These are phyloP conservation scores for Mycogone perniciosa DNA, from an alignment of 2,329 filamentous ascomycete genomes.

Conservation along the genomic window DNA sequence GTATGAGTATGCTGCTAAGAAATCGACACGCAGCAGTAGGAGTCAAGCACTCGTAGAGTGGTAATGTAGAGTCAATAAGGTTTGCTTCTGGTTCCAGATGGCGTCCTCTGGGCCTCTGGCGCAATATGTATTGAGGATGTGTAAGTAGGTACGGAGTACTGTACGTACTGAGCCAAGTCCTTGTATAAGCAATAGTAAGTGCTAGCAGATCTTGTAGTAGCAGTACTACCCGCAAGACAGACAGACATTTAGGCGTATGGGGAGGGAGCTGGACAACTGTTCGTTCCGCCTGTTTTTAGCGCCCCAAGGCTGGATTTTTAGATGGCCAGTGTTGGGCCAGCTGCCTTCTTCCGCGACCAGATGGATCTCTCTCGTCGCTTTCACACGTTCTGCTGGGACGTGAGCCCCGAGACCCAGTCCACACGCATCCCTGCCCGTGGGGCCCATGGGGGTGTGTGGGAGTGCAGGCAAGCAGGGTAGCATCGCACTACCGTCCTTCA, in stretches of 20 bases:
- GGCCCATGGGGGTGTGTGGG: conserved; percentile 1
- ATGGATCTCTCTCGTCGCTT: conserved; percentile 6
- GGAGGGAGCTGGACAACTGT: neutral
- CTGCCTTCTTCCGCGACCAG: conserved; percentile 1
- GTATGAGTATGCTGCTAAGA: neutral
- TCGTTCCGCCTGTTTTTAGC: conserved; percentile 8
- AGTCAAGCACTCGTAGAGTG: neutral
- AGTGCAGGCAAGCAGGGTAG: neutral
- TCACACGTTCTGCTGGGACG: conserved; percentile 9
- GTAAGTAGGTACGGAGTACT: neutral
- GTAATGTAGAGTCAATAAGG: conserved; percentile 12
- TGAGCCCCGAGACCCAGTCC: conserved; percentile 7
- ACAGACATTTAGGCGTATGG: neutral
- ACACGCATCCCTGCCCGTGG: conserved; percentile 8
- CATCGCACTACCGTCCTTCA: conserved; percentile 14
- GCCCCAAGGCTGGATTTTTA: conserved; percentile 12
- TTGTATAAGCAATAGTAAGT: too few species aligned
- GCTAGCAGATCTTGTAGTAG: too few species aligned
- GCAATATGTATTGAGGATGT: conserved; percentile 7
- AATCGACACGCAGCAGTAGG: neutral
- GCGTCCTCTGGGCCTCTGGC: conserved; percentile 7
- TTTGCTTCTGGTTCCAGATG: conserved; percentile 9
- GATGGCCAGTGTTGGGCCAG: conserved; percentile 7
- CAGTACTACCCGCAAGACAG: too few species aligned
- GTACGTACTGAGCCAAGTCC: too few species aligned